Base-by-base conservation (phyloP, 2,329 filamentous ascomycete species). In the Calonectria pauciramosa region DNA sequence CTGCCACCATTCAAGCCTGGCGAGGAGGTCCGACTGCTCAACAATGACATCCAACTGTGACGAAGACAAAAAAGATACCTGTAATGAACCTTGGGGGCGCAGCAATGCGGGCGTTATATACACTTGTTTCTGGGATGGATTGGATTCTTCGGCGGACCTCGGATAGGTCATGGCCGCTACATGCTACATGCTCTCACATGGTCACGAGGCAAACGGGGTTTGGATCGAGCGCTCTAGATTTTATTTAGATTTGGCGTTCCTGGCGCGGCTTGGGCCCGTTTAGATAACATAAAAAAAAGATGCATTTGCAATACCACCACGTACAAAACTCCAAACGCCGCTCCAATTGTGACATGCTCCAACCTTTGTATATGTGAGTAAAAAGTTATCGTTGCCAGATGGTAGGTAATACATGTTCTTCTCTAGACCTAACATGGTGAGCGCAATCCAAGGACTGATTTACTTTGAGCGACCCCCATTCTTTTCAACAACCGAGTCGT, bases 1-100 rank as follows among this genome's bases (percentile, higher is more conserved):
- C 90, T 99, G 79, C 97, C 97, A 18, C 94, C 97, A 6, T 99
- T 99, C 89, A 98, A 98, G 89, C 96, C 96, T 4, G 97, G 97
- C 20, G 96, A 99, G 88, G 96, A 99, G 87, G 96, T 99, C 66
- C 91, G 93, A 82, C 88, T 99, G 74, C 84, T 98, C 82, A 96
- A 97, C 85, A 95, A 98, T 79, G 92, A 95, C 82, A 91, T 95
- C 73, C 96, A 98, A 87, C 87, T 98, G 82, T 98, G 82, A 70
- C 36, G 49, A 85, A 72, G 81, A 77, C 54, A 59, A 70, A 63
- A 59, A 72, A 30, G 47, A 71, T 60, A 65, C 68, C 72, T 59
- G 63, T 70, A 60, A 78, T 66, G 75, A 75, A 78, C 60, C 30
- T 77, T 68, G 64, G 68, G 68, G 63, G 73, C 71, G 78, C 52